These are phyloP conservation scores for Lecanicillium sp. DNA, from an alignment of 2,329 filamentous ascomycete species.

Conservation along the genomic window DNA sequence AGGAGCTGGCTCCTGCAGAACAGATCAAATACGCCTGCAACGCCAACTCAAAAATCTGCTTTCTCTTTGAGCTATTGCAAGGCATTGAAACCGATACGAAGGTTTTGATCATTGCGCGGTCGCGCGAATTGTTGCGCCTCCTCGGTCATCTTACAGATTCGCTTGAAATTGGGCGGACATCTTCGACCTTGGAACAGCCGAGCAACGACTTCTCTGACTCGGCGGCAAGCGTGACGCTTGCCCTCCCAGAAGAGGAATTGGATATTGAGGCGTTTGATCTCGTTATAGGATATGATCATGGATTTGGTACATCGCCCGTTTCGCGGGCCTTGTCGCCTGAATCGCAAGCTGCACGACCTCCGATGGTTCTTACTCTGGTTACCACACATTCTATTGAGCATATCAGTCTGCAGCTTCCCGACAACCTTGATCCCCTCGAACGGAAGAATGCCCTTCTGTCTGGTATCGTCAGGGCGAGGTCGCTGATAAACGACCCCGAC, in stretches of 20 bases:
- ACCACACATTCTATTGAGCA: constrained; percentile 49
- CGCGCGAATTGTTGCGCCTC: constrained; percentile 41
- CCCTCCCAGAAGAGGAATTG: constrained; percentile 29
- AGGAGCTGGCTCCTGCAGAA: constrained; percentile 29
- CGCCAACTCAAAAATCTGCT: constrained; percentile 53
- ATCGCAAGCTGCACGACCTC: constrained; percentile 19
- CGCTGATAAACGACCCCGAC: constrained; percentile 33
- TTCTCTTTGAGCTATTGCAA: constrained; percentile 48
- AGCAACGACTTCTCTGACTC: constrained; percentile 21
- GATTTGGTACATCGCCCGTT: constrained; percentile 31
- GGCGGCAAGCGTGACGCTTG: constrained; percentile 33
- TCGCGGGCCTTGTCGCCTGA: constrained; percentile 12
- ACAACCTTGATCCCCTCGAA: constrained; percentile 29
- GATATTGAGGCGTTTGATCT: constrained; percentile 37
- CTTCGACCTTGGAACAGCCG: constrained; percentile 21
- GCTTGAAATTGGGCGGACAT: constrained; percentile 27
- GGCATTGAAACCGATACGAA: constrained; percentile 35
- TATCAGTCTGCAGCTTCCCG: constrained; percentile 37
- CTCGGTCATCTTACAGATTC: constrained; percentile 40
- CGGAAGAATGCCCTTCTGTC: constrained; percentile 37
- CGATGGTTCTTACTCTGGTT: constrained; percentile 41
- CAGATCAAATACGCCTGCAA: constrained; percentile 46
- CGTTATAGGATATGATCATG: constrained; percentile 47
- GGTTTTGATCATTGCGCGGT: constrained; percentile 46
- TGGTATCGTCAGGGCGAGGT: constrained; percentile 26